Base-by-base conservation (phyloP, 1,284 basidiomycete genomes). In the Gymnopus androsaceus region DNA sequence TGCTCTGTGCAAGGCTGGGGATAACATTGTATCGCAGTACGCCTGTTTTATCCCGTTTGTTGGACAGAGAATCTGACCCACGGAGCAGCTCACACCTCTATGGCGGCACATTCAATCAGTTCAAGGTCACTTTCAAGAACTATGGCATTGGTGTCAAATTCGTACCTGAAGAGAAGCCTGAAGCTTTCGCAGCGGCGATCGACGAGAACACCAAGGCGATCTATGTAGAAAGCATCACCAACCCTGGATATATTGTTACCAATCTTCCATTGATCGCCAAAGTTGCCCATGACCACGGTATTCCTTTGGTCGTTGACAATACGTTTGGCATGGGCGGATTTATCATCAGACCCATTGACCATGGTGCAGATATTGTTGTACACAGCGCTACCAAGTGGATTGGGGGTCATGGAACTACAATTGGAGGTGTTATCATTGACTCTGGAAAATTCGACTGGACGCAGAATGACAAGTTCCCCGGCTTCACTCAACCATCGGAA, bases 311-410 rank as follows among this genome's bases (percentile, higher is more conserved):
- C 27, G 92, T 95, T 0, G 94, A 95, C 71, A 95, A 95, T 73
- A 95, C 92, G 0, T 94, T 95, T 64, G 93, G 93, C 59, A 87
- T 92, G 70, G 92, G 88, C 63, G 88, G 89, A n/a, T 92, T 88
- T 66, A 76, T 91, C 36, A 70, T 89, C 54, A 77, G 81, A 3
- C 92, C 93, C 8, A 86, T 94, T 56, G 82, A 88, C 27, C 80
- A 85, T 61, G 93, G 93, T 27, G 92, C 91, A 41, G 88, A 95
- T 66, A 90, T 95, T 56, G 80, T 95, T 58, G 88, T 93, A 6
- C 89, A 94, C 73, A 90, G 87, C 57, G 91, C 92, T 0, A 94
- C 92, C 3, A 95, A 95, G 69, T 95, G 93, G 93, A 93, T 95
- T 51, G 89, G 92, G 28, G 92, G 93, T 0, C 93, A 94, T 68